A percentile compares a stretch with the other conserved stretches of the same genome.
phyloP scores from a whole-genome alignment of 768 basidiomycete genomes.

The Tulasnella sp. region DNA sequence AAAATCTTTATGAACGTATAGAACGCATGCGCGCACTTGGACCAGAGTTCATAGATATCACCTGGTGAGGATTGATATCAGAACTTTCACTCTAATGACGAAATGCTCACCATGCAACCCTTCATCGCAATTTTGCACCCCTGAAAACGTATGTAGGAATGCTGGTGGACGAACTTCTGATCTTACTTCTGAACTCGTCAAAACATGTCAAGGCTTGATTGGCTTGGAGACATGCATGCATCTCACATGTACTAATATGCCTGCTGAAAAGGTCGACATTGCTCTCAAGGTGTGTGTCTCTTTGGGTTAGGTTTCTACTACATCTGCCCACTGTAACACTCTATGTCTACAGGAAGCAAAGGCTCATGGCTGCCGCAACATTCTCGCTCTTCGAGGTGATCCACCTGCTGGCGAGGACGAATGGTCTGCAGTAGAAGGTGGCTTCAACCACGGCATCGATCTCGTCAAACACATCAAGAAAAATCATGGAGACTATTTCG shows the following conservation, averaged over 20 bases:
- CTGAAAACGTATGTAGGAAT: slow-evolving; percentile 47
- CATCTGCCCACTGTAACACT: background rate
- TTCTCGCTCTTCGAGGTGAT: slow-evolving; percentile 87
- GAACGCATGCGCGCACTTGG: slow-evolving; percentile 93
- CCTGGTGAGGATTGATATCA: slow-evolving; percentile 70
- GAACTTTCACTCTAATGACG: slow-evolving; percentile 5
- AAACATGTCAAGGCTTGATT: slow-evolving; percentile 83
- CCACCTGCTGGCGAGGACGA: slow-evolving; percentile 78
- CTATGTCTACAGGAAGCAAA: slow-evolving; percentile 61
- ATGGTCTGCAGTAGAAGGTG: slow-evolving; percentile 86
- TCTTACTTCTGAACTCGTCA: slow-evolving; percentile 84
- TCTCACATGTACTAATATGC: slow-evolving; percentile 97
- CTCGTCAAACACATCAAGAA: slow-evolving; percentile 79
- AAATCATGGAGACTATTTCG: slow-evolving; percentile 83
- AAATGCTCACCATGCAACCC: background rate
- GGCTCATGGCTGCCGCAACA: slow-evolving; percentile 75
- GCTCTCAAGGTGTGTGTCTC: slow-evolving; percentile 57
- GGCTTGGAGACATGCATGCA: slow-evolving; percentile 98
- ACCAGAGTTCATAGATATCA: slow-evolving; percentile 97
- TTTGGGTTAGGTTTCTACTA: too few species aligned
- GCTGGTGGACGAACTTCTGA: slow-evolving; percentile 94
- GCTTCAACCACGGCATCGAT: slow-evolving; percentile 83
- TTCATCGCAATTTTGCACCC: background rate
- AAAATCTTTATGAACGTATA: slow-evolving; percentile 96
- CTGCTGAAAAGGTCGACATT: slow-evolving; percentile 85